These are phyloP conservation scores for Aspergillus sp. DNA, from an alignment of 2,329 filamentous ascomycete species.

Conservation along the genomic window DNA sequence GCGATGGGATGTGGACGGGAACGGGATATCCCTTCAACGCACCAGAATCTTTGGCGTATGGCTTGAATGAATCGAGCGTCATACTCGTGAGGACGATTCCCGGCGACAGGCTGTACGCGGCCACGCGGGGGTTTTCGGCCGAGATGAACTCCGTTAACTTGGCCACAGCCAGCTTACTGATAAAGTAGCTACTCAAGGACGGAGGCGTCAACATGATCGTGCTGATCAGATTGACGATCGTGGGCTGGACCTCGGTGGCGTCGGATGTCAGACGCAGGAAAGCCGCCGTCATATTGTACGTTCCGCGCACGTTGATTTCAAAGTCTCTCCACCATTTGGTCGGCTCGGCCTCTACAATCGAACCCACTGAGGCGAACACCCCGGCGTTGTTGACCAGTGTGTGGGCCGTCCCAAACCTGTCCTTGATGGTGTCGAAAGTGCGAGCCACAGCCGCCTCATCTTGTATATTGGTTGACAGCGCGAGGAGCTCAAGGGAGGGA, in stretches of 20 bases:
- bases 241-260: background rate
- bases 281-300: background rate
- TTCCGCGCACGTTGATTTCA: background rate
- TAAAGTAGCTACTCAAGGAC: background rate
- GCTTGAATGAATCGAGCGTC: background rate
- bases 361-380: background rate
- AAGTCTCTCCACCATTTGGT: background rate
- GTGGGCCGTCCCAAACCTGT: background rate
- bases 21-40: background rate
- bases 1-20: background rate
- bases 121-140: background rate
- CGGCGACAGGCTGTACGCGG: background rate
- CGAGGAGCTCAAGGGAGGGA: background rate
- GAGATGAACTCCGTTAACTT: background rate
- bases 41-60: background rate
- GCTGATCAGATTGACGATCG: background rate
- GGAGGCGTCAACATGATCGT: background rate
- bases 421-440: background rate
- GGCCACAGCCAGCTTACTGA: background rate
- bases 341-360: background rate
- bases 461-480: background rate
- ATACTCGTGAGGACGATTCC: background rate
- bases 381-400: background rate
- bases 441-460: background rate
- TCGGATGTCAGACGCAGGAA: background rate